phyloP scores from a whole-genome alignment of 1,284 basidiomycete species.

The Mycosarcoma mackinlayi region DNA sequence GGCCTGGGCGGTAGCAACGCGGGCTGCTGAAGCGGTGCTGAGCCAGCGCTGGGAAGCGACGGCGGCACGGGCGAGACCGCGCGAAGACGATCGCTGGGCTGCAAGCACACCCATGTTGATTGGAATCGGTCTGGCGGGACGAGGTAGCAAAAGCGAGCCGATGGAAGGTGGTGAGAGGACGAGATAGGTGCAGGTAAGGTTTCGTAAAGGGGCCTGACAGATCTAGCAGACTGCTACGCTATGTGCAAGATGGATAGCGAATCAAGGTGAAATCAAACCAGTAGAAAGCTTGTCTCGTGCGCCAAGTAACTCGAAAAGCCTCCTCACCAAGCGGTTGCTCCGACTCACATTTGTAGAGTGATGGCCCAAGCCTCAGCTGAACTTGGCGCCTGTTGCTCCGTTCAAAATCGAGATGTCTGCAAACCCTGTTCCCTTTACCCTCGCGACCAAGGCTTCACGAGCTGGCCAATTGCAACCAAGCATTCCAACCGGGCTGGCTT shows the following conservation, averaged over 20 bases:
- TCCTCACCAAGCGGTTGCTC: too few species aligned
- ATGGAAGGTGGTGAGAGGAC: too few species aligned
- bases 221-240: too few species aligned
- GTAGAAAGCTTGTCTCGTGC: too few species aligned
- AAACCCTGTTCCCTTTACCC: conserved; percentile 21
- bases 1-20: conserved; percentile 31
- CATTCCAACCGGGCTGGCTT: neutral
- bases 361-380: conserved; percentile 13
- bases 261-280: too few species aligned
- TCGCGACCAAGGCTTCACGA: conserved; percentile 7
- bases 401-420: neutral
- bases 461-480: conserved; percentile 8
- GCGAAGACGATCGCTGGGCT: conserved; percentile 42
- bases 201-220: too few species aligned
- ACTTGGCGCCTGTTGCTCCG: neutral
- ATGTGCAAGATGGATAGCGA: too few species aligned
- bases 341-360: too few species aligned
- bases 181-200: too few species aligned
- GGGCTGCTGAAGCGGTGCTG: conserved; percentile 29
- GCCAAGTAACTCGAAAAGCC: too few species aligned
- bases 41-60: conserved; percentile 37
- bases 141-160: neutral
- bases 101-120: conserved; percentile 39
- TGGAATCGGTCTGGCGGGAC: too few species aligned
- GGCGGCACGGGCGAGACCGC: conserved; percentile 37